Base-by-base conservation (phyloP, 2,329 filamentous ascomycete genomes). In the Aspergillus sp. region DNA sequence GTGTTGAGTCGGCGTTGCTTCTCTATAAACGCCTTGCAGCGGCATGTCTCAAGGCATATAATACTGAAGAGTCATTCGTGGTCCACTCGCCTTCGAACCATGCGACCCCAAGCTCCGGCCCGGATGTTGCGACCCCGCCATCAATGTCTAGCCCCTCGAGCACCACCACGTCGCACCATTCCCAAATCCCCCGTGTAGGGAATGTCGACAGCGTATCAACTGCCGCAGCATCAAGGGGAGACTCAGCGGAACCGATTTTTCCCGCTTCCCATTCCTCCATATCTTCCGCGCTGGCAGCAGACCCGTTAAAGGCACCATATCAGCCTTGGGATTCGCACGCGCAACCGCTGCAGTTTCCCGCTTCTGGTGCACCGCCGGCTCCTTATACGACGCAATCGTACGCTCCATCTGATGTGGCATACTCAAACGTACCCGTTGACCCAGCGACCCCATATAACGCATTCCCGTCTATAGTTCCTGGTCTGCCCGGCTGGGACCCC, bases 31-130 rank as follows among this genome's bases (percentile, higher is more conserved):
- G 85, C 42, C 75, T 98, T 30, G 80, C 89, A 29, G 76, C 74
- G 36, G 86, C 88, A 8, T 93, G 88, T 49, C 67, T 96, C 49
- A 86, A 85, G 55, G 86, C 86, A 47, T 98, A 93, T 58, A 80
- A 88, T 41, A 74, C 66, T 5, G 67, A 69, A 15, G 64, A 71
- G 24, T 67, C 47, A 57, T 74, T 35, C 58, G 74, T 36, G 57
- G 71, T 38, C 59, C 72, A 38, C 52, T 73, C 37, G 47, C 68
- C 39, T 59, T 62, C 49, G 42, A 64, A 49, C 48, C 63, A 49
- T 44, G 58, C 55, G 26, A 64, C 61, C 12, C 61, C 61, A 17
- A 46, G 48, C 3, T 60, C 61, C 10, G 55, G 58, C 8, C 58
- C 60, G 32, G 61, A 60, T 13, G 42, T 57, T 15, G 51, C 50